Base-by-base conservation (phyloP, 2,329 filamentous ascomycete genomes). In the Aspergillus sp. region DNA sequence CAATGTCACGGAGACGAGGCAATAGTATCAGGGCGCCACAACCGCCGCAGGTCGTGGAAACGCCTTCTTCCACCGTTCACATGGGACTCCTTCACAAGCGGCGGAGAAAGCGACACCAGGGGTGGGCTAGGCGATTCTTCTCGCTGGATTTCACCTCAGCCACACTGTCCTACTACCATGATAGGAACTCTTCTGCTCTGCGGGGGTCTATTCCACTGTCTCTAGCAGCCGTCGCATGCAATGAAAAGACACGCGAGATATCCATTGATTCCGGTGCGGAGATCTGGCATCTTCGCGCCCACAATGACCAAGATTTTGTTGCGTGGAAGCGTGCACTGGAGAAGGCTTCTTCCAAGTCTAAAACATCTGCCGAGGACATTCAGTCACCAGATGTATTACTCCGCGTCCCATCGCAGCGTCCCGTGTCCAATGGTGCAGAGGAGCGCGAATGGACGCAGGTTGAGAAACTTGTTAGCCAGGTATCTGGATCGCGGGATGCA, bases 221-320 rank as follows among this genome's bases (percentile, higher is more conserved):
- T 27, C 72, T 98, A 40, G 93, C 93, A 11, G 93, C 89, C 5
- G 86, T 98, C 46, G 88, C 90, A 4, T 89, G 89, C 6, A 90
- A 95, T 61, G 88, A 93, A 64, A 82, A 87, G 58, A 82, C 87
- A 32, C 81, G 90, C 51, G 91, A 97, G 65, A 95, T 98, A 42
- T 95, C 86, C 34, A 93, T 98, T 45, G 93, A 98, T 64, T 97
- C 93, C 0, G 93, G 93, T 1, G 90, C 93, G 2, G 93, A 98
- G 66, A 83, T 98, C 27, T 98, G 93, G 93, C 93, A 97, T 69
- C 74, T 98, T 28, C 85, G 84, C 57, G 89, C 93, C 3, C 81
- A 79, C 39, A 95, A 88, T 55, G 79, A 82, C 39, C 86, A 85
- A 51, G 91, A 97, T 49, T 98, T 96, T 61, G 77, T 81, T 37